Evolutionary conservation across 139 green algal genomes (phyloP).

Genomic region (Medakamo hakoo): DNA sequence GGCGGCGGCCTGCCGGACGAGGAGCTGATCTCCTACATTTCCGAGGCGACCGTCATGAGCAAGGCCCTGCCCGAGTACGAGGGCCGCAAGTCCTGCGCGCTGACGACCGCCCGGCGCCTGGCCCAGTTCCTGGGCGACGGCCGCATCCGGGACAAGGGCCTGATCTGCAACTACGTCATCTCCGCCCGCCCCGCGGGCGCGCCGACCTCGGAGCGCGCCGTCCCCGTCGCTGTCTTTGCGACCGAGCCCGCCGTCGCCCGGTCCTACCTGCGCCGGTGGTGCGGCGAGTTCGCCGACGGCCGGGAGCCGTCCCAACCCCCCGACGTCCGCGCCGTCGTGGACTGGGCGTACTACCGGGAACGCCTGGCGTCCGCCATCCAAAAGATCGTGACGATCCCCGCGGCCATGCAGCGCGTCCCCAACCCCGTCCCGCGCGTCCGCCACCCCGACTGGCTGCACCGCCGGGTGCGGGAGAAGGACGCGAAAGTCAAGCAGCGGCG

Average conservation of each 20-base stretch:
- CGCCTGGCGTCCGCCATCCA: conserved; percentile 79
- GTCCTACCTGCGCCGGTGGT: conserved; percentile 80
- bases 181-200: conserved; percentile 18
- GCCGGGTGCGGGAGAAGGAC: conserved; percentile 48
- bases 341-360: conserved; percentile 96
- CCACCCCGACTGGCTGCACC: conserved; percentile 93
- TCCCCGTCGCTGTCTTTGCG: conserved; percentile 87
- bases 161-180: conserved; percentile 48
- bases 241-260: conserved; percentile 65
- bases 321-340: conserved; percentile 76
- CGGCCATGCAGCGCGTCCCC: conserved; percentile 76
- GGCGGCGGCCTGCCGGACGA: conserved; percentile 51
- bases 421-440: conserved; percentile 67
- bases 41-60: conserved; percentile 83
- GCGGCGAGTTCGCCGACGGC: conserved; percentile 26
- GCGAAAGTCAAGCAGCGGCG: conserved; percentile 58
- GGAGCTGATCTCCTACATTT: conserved; percentile 87
- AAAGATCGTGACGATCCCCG: conserved; percentile 99
- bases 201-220: conserved; percentile 72
- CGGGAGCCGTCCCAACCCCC: conserved; percentile 27
- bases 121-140: conserved; percentile 80
- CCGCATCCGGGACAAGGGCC: conserved; percentile 83
- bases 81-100: conserved; percentile 76
- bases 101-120: conserved; percentile 76
- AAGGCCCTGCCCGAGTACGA: conserved; percentile 90